A percentile compares a stretch with the other conserved stretches of the same genome.
Conservation (phyloP, 2,329 filamentous ascomycete genomes). For the Pestalotiopsis sp. region DNA sequence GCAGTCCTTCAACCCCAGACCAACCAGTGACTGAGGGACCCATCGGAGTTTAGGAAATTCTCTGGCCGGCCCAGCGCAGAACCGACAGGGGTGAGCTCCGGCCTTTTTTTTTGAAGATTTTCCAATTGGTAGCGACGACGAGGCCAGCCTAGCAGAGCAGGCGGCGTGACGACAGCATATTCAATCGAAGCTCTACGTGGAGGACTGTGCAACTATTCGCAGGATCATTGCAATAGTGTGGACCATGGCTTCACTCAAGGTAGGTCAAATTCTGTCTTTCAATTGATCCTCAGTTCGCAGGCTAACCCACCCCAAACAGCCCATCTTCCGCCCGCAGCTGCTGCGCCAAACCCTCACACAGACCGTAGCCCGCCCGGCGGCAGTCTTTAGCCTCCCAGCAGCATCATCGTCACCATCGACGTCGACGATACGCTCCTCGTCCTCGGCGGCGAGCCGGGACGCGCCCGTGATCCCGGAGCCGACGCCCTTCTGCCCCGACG, state of each 20-base stretch:
- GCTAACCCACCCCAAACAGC: constrained; percentile 18
- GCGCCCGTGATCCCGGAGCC: constrained; percentile 59
- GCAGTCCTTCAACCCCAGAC: neutral
- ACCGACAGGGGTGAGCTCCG: constrained; percentile 5
- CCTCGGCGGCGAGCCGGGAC: constrained; percentile 26
- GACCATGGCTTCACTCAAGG: constrained; percentile 18
- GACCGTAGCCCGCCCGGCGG: constrained; percentile 27
- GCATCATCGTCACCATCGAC: constrained; percentile 31
- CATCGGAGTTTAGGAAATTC: constrained; percentile 31
- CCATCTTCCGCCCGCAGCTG: constrained; percentile 30
- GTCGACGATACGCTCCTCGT: constrained; percentile 33
- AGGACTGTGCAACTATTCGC: neutral
- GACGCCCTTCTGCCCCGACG: constrained; percentile 85
- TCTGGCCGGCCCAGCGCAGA: constrained; percentile 24
- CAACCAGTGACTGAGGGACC: neutral
- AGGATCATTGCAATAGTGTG: neutral
- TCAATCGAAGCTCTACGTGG: neutral
- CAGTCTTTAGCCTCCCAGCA: constrained; percentile 24
- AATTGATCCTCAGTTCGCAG: neutral
- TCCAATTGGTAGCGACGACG: constrained; percentile 6
- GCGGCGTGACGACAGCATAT: neutral
- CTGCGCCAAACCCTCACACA: constrained; percentile 26
- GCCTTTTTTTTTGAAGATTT: neutral
- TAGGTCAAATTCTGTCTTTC: neutral
- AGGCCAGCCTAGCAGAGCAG: neutral